These are phyloP conservation scores for Bipolaris victoriae DNA, from an alignment of 2,329 filamentous ascomycete species.

Conservation along the genomic window DNA sequence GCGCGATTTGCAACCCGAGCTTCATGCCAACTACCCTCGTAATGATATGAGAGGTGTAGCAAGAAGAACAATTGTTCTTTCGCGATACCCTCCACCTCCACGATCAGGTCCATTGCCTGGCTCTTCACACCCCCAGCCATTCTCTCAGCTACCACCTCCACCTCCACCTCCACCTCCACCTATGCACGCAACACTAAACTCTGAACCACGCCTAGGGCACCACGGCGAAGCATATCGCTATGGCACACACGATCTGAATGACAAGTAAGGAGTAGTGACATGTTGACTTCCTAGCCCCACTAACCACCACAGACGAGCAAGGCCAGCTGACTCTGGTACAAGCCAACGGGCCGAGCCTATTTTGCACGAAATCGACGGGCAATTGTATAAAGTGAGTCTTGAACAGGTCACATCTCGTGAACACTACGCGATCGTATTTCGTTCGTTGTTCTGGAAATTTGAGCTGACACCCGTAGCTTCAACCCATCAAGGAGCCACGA, in stretches of 20 bases:
- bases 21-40: slow-evolving; percentile 21
- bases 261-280: slow-evolving; percentile 28
- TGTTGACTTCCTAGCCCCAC: slow-evolving; percentile 2
- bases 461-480: slow-evolving; percentile 39
- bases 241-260: slow-evolving; percentile 17
- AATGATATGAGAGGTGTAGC: slow-evolving; percentile 26
- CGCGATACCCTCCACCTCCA: slow-evolving; percentile 19
- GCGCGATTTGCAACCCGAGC: slow-evolving; percentile 40
- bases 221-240: slow-evolving; percentile 14
- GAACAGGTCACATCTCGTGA: slow-evolving; percentile 16
- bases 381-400: slow-evolving; percentile 45
- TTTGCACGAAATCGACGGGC: slow-evolving; percentile 37
- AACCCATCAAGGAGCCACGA: slow-evolving; percentile 33
- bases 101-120: slow-evolving; percentile 11
- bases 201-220: slow-evolving; percentile 5
- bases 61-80: slow-evolving; percentile 35
- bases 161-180: slow-evolving; percentile 2
- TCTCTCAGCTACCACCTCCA: slow-evolving; percentile 11
- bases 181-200: slow-evolving; percentile 6
- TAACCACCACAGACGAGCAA: slow-evolving; percentile 28
- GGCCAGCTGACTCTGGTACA: slow-evolving; percentile 17
- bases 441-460: slow-evolving; percentile 2
- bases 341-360: slow-evolving; percentile 22
- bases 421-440: slow-evolving; percentile 21
- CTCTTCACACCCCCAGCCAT: slow-evolving; percentile 15